Percentiles rank a stretch among this genome's conserved stretches.
phyloP scores from a whole-genome alignment of 495 filamentous ascomycete species.

The Rusavskia elegans region DNA sequence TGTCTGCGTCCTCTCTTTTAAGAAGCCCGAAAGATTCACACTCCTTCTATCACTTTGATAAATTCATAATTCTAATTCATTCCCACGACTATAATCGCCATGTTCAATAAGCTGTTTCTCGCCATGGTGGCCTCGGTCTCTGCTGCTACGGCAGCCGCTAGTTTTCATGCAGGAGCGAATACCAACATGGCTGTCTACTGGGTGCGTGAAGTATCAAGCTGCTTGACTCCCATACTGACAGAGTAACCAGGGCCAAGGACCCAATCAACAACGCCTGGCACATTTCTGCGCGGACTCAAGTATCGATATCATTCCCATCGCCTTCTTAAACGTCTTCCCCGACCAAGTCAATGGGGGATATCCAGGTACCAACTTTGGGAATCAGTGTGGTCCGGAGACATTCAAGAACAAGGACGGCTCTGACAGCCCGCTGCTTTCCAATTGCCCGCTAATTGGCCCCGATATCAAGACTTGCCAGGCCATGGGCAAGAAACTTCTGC shows the following conservation, averaged over 20 bases:
- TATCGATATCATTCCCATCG: constrained; percentile 53
- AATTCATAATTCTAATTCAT: constrained; percentile 6
- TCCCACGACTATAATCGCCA: constrained; percentile 9
- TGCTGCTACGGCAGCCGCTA: constrained; percentile 5
- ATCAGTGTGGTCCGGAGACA: constrained; percentile 40
- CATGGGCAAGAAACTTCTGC: constrained; percentile 46
- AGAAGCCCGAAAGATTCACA: constrained; percentile 1
- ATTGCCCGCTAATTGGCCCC: constrained; percentile 24
- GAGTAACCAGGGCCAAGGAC: constrained; percentile 32
- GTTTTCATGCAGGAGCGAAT: constrained; percentile 29
- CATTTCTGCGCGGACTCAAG: constrained; percentile 40
- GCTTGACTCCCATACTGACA: constrained; percentile 1
- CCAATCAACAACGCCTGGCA: constrained; percentile 27
- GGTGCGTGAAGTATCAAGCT: constrained; percentile 20
- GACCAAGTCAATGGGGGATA: constrained; percentile 33
- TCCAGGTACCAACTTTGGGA: constrained; percentile 49
- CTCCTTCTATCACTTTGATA: constrained; percentile 8
- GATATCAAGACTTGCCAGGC: constrained; percentile 53
- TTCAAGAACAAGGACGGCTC: constrained; percentile 18
- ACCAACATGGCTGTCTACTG: constrained; percentile 52
- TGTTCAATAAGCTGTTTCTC: constrained; percentile 18
- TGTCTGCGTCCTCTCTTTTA: constrained; percentile 36
- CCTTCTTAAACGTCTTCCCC: constrained; percentile 50
- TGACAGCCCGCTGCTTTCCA: constrained; percentile 21
- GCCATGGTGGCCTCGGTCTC: constrained; percentile 5